Evolutionary conservation across 2,329 filamentous ascomycete species (phyloP), one percentile per base, ranked within the genome.

Genomic region (Rutstroemia sydowiana): DNA sequence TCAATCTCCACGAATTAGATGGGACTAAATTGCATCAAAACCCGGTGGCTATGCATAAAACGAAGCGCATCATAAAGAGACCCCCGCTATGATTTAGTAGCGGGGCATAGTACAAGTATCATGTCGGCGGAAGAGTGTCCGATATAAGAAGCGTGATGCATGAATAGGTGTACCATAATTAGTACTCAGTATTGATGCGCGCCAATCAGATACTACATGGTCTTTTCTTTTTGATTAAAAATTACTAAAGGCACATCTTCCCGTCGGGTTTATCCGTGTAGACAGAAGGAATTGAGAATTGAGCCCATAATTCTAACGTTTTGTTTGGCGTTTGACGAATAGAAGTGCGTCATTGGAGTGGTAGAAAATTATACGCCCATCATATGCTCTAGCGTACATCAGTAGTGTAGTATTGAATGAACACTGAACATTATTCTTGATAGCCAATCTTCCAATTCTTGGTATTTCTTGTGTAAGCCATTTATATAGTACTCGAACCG

Each of bases 71-170:
- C 37, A 14, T 37, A 37, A 23, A 23, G 7, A 10, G 23, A 32
- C 21, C 48, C 48, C 42, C 42, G 48, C 48, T 44, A 28, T 18
- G 36, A 43, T n/a, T 26, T 36, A 23, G 44, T 52, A 28, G 50
- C 45, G 50, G 50, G 44, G 37, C 36, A 20, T 16, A 39, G 31
- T 26, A 18, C 21, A n/a, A n/a, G n/a, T 10, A 37, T 46, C 14
- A 28, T 39, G 31, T 54, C 52, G 52, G 52, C 40, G 47, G 47
- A 45, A 54, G 47, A 51, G 48, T 42, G 43, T 39, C 52, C 52
- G 52, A 51, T 37, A 31, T 39, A 13, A 45, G 32, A 40, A 51
- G 6, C 41, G 13, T 32, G 30, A 21, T 32, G n/a, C 37, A 41
- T 40, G 18, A 30, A 10, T 13, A 23, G 20, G 16, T 18, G 37